Conservation (phyloP, 345 rosid genomes). For the Sisymbrium irio region DNA sequence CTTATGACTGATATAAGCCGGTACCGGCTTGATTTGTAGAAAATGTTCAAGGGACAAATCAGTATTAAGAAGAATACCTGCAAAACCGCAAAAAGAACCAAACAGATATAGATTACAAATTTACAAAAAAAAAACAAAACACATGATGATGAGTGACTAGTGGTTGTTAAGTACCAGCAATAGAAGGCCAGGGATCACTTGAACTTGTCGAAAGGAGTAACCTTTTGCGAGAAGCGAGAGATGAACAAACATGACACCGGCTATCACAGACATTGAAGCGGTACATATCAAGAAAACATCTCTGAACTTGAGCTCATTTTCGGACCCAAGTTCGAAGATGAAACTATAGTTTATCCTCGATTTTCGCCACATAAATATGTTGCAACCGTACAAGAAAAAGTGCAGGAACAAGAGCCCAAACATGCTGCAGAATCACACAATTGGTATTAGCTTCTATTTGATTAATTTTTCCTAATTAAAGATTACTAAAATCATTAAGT, state of each 20-base stretch:
- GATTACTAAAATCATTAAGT: neutral
- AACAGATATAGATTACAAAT: neutral
- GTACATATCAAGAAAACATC: conserved; percentile 88
- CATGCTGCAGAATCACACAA: conserved; percentile 66
- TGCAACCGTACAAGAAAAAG: conserved; percentile 88
- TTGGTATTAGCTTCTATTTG: conserved; percentile 20
- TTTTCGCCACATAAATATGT: conserved; percentile 89
- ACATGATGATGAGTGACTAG: neutral
- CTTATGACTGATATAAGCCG: conserved; percentile 63
- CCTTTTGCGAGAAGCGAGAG: conserved; percentile 71
- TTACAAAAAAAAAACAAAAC: neutral
- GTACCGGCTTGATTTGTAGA: conserved; percentile 74
- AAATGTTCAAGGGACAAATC: conserved; percentile 74
- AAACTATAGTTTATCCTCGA: conserved; percentile 88
- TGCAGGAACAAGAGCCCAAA: conserved; percentile 85
- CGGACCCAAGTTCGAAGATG: conserved; percentile 79
- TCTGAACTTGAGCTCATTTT: conserved; percentile 86
- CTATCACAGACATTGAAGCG: conserved; percentile 65
- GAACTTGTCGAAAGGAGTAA: conserved; percentile 65
- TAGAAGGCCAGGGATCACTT: conserved; percentile 85
- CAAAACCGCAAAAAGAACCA: neutral
- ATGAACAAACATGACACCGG: conserved; percentile 83
- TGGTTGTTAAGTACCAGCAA: conserved; percentile 53
- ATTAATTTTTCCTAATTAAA: neutral
- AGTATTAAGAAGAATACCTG: conserved; percentile 62